Percentiles rank a stretch among this genome's conserved stretches.
Evolutionary conservation across 2,329 filamentous ascomycete genomes (phyloP).

Genomic region (Trichoderma gracile): DNA sequence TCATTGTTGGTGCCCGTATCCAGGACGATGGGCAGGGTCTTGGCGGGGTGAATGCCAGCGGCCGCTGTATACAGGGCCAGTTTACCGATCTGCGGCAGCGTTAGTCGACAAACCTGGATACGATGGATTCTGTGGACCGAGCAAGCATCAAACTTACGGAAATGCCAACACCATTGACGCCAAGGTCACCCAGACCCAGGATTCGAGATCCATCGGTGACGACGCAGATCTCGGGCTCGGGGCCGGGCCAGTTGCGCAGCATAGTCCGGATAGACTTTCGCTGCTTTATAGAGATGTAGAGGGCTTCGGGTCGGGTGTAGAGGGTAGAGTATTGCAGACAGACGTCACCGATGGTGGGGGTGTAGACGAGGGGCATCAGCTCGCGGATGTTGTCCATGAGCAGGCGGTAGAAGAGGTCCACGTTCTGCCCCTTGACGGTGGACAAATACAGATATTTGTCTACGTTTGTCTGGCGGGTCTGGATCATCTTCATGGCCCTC

Average conservation of each 20-base stretch:
- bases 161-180: slow-evolving; percentile 97
- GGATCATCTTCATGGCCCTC: slow-evolving; percentile 73
- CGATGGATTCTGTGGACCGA: not conserved
- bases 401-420: slow-evolving; percentile 80
- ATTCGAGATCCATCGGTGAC: slow-evolving; percentile 94
- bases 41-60: slow-evolving; percentile 88
- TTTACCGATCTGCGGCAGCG: slow-evolving; percentile 71
- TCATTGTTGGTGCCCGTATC: slow-evolving; percentile 69
- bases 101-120: not conserved
- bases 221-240: slow-evolving; percentile 90
- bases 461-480: slow-evolving; percentile 66
- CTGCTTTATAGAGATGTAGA: slow-evolving; percentile 96
- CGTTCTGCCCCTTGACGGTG: slow-evolving; percentile 71
- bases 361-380: slow-evolving; percentile 83
- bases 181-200: slow-evolving; percentile 89
- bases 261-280: slow-evolving; percentile 86
- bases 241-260: slow-evolving; percentile 88
- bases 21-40: slow-evolving; percentile 71
- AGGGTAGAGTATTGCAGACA: slow-evolving; percentile 95
- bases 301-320: slow-evolving; percentile 90
- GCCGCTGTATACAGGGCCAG: slow-evolving; percentile 92
- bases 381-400: slow-evolving; percentile 76
- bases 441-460: slow-evolving; percentile 86
- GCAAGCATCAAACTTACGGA: slow-evolving; percentile 60
- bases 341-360: slow-evolving; percentile 89